Percentiles rank a stretch among this genome's conserved stretches.
phyloP scores from a whole-genome alignment of 169 alveolate species.

The Cryptosporidium bovis region DNA sequence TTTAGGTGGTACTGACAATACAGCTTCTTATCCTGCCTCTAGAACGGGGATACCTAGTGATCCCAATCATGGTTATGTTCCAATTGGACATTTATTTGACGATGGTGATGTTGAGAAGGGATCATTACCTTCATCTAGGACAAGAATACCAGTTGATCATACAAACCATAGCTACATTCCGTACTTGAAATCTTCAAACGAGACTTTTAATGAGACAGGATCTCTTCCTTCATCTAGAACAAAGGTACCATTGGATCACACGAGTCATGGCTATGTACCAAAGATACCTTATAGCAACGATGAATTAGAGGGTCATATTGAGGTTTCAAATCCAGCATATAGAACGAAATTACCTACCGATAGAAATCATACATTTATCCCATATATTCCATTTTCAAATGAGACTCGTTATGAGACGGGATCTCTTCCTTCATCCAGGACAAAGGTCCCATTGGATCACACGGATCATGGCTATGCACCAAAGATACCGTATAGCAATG shows the following conservation, averaged over 20 bases:
- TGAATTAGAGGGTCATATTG: too few relatives aligned
- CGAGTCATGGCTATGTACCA: constrained; percentile 19
- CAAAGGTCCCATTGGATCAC: neutral
- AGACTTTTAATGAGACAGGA: neutral
- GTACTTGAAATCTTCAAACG: neutral
- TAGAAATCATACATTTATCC: constrained; percentile 10
- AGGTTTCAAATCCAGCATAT: constrained; percentile 9
- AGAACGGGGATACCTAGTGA: constrained; percentile 15
- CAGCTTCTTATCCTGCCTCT: constrained; percentile 34
- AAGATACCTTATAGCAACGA: neutral
- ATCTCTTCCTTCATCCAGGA: constrained; percentile 29
- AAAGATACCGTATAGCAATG: neutral
- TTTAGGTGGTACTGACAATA: neutral
- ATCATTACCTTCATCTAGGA: constrained; percentile 42
- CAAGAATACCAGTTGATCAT: constrained; percentile 21
- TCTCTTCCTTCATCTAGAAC: constrained; percentile 58
- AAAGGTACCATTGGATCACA: neutral
- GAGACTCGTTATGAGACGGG: neutral
- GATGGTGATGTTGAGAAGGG: neutral
- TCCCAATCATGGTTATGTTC: constrained; percentile 13
- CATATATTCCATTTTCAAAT: constrained; percentile 12
- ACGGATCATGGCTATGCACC: constrained; percentile 19
- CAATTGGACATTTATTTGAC: neutral
- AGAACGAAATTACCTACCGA: constrained; percentile 13
- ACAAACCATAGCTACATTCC: constrained; percentile 13